A percentile compares a stretch with the other conserved stretches of the same genome.
Evolutionary conservation across 2,329 filamentous ascomycete genomes (phyloP).

Genomic region (Fusarium chlamydosporum): DNA sequence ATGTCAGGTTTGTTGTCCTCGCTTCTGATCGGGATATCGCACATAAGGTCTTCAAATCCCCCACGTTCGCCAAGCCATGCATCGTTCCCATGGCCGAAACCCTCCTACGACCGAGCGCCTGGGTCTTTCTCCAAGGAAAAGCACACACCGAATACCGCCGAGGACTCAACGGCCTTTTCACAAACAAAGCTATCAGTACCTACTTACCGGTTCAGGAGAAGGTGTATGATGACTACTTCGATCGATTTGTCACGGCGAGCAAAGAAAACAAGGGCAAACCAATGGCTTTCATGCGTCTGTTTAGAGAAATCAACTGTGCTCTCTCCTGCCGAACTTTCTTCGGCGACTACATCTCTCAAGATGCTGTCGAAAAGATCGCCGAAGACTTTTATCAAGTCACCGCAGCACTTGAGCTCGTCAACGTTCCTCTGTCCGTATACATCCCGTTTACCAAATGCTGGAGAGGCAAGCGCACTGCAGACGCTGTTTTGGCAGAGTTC

Average conservation of each 20-base stretch:
- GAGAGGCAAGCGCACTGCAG: conserved; percentile 81
- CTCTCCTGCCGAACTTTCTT: conserved; percentile 85
- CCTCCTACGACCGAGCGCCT: conserved; percentile 77
- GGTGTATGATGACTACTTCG: conserved; percentile 79
- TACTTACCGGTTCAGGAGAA: conserved; percentile 82
- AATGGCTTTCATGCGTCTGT: conserved; percentile 76
- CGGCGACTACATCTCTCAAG: conserved; percentile 81
- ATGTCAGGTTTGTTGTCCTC: conserved; percentile 79
- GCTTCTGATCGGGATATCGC: conserved; percentile 83
- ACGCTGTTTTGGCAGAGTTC: conserved; percentile 79
- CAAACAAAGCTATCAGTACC: conserved; percentile 75
- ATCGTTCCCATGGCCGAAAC: conserved; percentile 81
- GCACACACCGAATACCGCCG: conserved; percentile 83
- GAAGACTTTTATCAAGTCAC: conserved; percentile 86
- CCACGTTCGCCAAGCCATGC: conserved; percentile 80
- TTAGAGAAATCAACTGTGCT: conserved; percentile 84
- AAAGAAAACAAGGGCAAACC: conserved; percentile 66
- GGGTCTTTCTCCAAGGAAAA: conserved; percentile 84
- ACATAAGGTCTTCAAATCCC: conserved; percentile 86
- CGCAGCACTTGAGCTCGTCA: conserved; percentile 83
- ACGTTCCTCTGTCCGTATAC: conserved; percentile 78
- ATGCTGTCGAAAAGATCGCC: conserved; percentile 79
- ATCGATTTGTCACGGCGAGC: conserved; percentile 74
- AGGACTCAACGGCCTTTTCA: conserved; percentile 81
- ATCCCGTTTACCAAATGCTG: conserved; percentile 82